These are phyloP conservation scores for Magnusiomyces suaveolens DNA, from an alignment of 1,139 yeast genomes.

Conservation along the genomic window DNA sequence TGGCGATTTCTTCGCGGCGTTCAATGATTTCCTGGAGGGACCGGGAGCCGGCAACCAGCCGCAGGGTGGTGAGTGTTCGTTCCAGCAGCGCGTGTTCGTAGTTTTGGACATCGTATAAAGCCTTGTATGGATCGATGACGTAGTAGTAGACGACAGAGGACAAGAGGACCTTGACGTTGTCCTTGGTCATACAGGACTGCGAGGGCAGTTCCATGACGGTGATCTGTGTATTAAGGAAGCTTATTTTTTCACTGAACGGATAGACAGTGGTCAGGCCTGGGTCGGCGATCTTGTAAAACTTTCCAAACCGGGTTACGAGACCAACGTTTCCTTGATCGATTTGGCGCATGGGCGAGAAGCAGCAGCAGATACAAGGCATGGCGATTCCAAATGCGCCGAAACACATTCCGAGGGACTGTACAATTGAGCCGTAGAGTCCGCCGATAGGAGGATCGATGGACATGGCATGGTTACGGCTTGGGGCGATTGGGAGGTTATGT, in stretches of 20 bases:
- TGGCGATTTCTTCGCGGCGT: constrained; percentile 65
- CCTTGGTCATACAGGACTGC: constrained; percentile 60
- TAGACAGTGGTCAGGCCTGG: constrained; percentile 63
- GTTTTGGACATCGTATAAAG: constrained; percentile 49
- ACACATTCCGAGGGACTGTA: constrained; percentile 39
- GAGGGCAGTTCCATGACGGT: constrained; percentile 59
- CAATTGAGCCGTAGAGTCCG: constrained; percentile 36
- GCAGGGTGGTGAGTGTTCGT: constrained; percentile 64
- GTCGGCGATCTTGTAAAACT: constrained; percentile 55
- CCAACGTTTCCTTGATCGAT: constrained; percentile 68
- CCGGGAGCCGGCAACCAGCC: constrained; percentile 65
- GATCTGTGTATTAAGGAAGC: constrained; percentile 46
- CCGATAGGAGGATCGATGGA: constrained; percentile 31
- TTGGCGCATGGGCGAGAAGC: constrained; percentile 49
- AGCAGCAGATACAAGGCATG: constrained; percentile 47
- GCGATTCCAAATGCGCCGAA: constrained; percentile 49
- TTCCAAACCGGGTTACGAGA: constrained; percentile 58
- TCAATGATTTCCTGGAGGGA: constrained; percentile 65
- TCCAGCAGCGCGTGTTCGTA: constrained; percentile 54
- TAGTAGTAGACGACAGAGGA: constrained; percentile 64
- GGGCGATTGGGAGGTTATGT: constrained; percentile 24
- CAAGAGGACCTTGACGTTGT: constrained; percentile 52
- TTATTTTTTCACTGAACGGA: constrained; percentile 52
- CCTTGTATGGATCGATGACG: constrained; percentile 60
- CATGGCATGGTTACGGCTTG: constrained; percentile 30